Evolutionary conservation across 306 rosid species (phyloP).

Genomic region (Luffa acutangula): DNA sequence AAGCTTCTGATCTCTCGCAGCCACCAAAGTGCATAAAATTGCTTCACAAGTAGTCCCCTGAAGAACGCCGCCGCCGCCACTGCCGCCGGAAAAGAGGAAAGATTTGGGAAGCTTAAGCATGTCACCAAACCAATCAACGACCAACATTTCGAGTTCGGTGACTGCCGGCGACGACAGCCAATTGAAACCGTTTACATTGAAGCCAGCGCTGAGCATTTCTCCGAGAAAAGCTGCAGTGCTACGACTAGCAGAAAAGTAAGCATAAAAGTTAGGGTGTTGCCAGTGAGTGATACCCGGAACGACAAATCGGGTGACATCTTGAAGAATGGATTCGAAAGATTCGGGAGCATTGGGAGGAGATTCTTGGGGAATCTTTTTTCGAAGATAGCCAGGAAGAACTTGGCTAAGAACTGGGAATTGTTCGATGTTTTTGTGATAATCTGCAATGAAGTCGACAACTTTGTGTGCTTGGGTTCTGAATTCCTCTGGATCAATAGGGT

Average conservation of each 20-base stretch:
- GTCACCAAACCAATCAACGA: slow-evolving; percentile 36
- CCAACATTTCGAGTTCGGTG: slow-evolving; percentile 30
- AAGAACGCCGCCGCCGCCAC: slow-evolving; percentile 24
- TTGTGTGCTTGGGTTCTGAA: slow-evolving; percentile 30
- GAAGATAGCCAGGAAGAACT: slow-evolving; percentile 25
- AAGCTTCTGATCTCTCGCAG: slow-evolving; percentile 26
- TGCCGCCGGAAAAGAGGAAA: slow-evolving; percentile 19
- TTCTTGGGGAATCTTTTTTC: slow-evolving; percentile 7
- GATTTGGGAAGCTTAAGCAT: slow-evolving; percentile 29
- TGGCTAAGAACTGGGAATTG: slow-evolving; percentile 25
- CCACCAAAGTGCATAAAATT: slow-evolving; percentile 19
- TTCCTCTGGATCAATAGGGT: slow-evolving; percentile 21
- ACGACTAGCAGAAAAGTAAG: slow-evolving; percentile 2
- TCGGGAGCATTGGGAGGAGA: slow-evolving; percentile 22
- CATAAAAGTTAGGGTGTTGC: slow-evolving; percentile 26
- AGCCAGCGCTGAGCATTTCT: slow-evolving; percentile 26
- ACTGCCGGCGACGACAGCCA: slow-evolving; percentile 40
- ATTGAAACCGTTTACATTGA: slow-evolving; percentile 26
- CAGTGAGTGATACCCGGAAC: slow-evolving; percentile 36
- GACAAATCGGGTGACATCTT: slow-evolving; percentile 19
- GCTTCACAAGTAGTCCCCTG: slow-evolving; percentile 36
- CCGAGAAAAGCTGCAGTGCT: slow-evolving; percentile 26
- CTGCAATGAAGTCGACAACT: slow-evolving; percentile 26
- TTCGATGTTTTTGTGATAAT: slow-evolving; percentile 22
- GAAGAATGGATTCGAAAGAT: slow-evolving; percentile 22